Evolutionary conservation across 805 yeast genomes (phyloP).

Genomic region (Candida piceae): DNA sequence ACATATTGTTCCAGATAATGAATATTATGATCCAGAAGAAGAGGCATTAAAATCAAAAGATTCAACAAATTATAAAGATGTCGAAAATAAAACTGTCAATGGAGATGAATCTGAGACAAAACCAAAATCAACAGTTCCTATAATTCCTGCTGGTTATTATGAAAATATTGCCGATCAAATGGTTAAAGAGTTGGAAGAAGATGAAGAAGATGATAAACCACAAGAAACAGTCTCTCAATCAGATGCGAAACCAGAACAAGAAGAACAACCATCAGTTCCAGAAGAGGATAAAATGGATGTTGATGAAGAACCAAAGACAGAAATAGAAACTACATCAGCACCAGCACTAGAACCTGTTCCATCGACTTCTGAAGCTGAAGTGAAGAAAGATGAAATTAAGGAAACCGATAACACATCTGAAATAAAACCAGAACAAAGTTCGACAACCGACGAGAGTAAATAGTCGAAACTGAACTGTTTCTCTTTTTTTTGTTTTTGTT

Average conservation of each 20-base stretch:
- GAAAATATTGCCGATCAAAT: slow-evolving; percentile 26
- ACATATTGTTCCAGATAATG: slow-evolving; percentile 64
- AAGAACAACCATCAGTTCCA: background rate
- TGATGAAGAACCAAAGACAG: background rate
- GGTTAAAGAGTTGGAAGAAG: slow-evolving; percentile 23
- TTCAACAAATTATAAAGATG: slow-evolving; percentile 14
- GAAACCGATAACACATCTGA: background rate
- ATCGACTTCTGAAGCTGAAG: background rate
- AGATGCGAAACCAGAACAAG: background rate
- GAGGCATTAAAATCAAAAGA: slow-evolving; percentile 30
- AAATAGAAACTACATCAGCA: background rate
- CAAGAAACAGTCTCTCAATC: background rate
- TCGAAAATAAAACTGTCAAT: background rate
- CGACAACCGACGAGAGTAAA: too few relatives aligned
- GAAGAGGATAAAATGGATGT: slow-evolving; percentile 1
- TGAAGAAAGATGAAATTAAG: background rate
- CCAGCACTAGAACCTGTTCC: too few relatives aligned
- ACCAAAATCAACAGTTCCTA: slow-evolving; percentile 4
- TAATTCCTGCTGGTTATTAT: slow-evolving; percentile 20
- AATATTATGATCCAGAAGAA: slow-evolving; percentile 67
- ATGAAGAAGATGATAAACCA: slow-evolving; percentile 8
- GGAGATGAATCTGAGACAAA: background rate
- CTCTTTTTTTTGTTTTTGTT: too few relatives aligned
- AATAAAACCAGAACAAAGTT: too few relatives aligned
- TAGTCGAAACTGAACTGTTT: too few relatives aligned